Evolutionary conservation across 331 rosid genomes (phyloP).

Genomic region (Acacia concinna): DNA sequence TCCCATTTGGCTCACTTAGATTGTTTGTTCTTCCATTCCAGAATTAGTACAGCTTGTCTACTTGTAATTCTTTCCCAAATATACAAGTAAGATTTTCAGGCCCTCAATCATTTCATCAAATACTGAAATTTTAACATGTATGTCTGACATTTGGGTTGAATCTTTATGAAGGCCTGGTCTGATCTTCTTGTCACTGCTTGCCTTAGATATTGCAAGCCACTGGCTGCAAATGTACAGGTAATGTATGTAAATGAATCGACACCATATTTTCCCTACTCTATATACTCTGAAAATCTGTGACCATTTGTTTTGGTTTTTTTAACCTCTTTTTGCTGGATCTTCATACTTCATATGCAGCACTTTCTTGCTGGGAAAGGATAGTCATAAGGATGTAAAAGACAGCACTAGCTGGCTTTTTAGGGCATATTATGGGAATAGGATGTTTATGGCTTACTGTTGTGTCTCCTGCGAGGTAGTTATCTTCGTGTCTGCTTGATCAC

Average conservation of each 20-base stretch:
- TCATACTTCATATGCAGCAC: constrained; percentile 61
- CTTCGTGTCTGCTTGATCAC: constrained; percentile 1
- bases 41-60: constrained; percentile 79
- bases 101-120: constrained; percentile 24
- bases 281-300: background rate
- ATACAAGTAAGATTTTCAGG: constrained; percentile 56
- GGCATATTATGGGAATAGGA: constrained; percentile 87
- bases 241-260: background rate
- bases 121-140: constrained; percentile 25
- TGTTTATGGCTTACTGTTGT: constrained; percentile 99
- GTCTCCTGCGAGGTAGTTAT: constrained; percentile 84
- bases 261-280: background rate
- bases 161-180: constrained; percentile 79
- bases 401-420: constrained; percentile 91
- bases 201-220: constrained; percentile 95
- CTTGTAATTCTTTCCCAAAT: constrained; percentile 87
- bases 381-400: constrained; percentile 98
- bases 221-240: constrained; percentile 99
- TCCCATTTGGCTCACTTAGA: constrained; percentile 27
- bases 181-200: constrained; percentile 79
- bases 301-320: constrained; percentile 21
- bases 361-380: constrained; percentile 83
- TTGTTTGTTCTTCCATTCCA: constrained; percentile 44
- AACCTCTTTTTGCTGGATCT: constrained; percentile 17
- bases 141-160: constrained; percentile 42